Percentiles rank a stretch among this genome's conserved stretches.
Evolutionary conservation across 352 stramenopile species (phyloP).

Genomic region (Phytophthora nicotianae): DNA sequence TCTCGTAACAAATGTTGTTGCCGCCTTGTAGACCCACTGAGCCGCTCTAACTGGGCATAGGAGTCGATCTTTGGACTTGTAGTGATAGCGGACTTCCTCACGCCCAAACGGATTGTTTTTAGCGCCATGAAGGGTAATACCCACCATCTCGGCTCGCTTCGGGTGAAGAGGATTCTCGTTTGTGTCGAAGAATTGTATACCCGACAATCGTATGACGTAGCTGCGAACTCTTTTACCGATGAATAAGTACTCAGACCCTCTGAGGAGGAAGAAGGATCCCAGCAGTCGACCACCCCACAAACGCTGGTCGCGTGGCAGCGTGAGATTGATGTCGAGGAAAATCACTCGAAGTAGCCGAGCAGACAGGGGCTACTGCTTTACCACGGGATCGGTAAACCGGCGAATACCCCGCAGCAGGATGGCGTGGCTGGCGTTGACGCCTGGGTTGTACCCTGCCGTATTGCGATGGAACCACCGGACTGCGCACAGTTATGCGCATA

Average conservation of each 20-base stretch:
- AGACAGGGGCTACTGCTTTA: not conserved
- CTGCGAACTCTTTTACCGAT: slow-evolving; percentile 9
- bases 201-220: not conserved
- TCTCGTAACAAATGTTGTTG: not conserved
- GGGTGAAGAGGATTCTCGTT: not conserved
- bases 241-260: slow-evolving; percentile 18
- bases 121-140: not conserved
- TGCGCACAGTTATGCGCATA: slow-evolving; percentile 15
- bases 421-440: slow-evolving; percentile 20
- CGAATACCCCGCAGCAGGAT: slow-evolving; percentile 17
- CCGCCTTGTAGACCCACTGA: not conserved
- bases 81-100: slow-evolving; percentile 1
- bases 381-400: not conserved
- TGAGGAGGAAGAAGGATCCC: slow-evolving; percentile 23
- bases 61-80: not conserved
- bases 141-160: not conserved
- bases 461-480: slow-evolving; percentile 11
- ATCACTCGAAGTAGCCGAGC: not conserved
- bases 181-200: not conserved
- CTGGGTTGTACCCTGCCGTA: slow-evolving; percentile 22
- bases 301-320: not conserved
- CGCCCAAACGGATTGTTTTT: not conserved
- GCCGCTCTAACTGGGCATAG: not conserved
- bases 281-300: slow-evolving; percentile 22
- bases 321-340: not conserved